Percentiles rank a stretch among this genome's conserved stretches.
Evolutionary conservation across 2,329 filamentous ascomycete genomes (phyloP).

Genomic region (Parafenestella ontariensis): DNA sequence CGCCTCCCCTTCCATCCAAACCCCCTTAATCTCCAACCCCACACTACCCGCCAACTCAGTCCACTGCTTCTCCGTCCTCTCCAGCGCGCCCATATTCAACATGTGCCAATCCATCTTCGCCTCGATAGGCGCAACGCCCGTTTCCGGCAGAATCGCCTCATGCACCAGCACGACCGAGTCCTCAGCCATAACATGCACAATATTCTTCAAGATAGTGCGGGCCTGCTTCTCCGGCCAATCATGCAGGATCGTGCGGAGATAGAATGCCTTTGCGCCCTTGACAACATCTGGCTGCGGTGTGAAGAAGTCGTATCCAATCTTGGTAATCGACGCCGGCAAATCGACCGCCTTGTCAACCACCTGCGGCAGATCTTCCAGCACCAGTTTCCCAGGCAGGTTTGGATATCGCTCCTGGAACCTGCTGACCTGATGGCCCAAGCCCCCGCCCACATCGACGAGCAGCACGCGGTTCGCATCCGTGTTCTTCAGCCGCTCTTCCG

Average conservation of each 20-base stretch:
- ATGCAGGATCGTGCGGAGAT: conserved; percentile 47
- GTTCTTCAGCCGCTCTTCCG: conserved; percentile 14
- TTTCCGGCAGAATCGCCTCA: conserved; percentile 52
- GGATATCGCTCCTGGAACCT: conserved; percentile 15
- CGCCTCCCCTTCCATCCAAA: conserved; percentile 34
- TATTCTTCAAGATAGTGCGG: conserved; percentile 41
- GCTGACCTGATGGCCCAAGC: conserved; percentile 19
- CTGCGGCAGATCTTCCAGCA: conserved; percentile 25
- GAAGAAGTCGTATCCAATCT: conserved; percentile 25
- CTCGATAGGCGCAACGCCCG: conserved; percentile 36
- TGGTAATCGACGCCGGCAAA: conserved; percentile 8
- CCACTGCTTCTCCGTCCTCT: conserved; percentile 53
- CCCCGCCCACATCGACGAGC: conserved; percentile 27
- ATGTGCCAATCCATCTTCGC: conserved; percentile 52
- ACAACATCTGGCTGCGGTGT: conserved; percentile 16
- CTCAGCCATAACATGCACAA: conserved; percentile 39
- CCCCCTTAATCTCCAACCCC: conserved; percentile 47
- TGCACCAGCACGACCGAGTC: conserved; percentile 54
- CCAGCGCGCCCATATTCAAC: conserved; percentile 49
- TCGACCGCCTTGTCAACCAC: conserved; percentile 10
- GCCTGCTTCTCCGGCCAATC: conserved; percentile 50
- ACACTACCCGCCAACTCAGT: conserved; percentile 37
- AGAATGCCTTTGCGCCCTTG: conserved; percentile 36
- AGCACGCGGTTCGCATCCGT: conserved; percentile 8
- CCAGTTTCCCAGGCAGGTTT: conserved; percentile 13